Percentiles rank a stretch among this genome's conserved stretches.
phyloP scores from a whole-genome alignment of 768 basidiomycete species.

The Lactifluus pinguis region DNA sequence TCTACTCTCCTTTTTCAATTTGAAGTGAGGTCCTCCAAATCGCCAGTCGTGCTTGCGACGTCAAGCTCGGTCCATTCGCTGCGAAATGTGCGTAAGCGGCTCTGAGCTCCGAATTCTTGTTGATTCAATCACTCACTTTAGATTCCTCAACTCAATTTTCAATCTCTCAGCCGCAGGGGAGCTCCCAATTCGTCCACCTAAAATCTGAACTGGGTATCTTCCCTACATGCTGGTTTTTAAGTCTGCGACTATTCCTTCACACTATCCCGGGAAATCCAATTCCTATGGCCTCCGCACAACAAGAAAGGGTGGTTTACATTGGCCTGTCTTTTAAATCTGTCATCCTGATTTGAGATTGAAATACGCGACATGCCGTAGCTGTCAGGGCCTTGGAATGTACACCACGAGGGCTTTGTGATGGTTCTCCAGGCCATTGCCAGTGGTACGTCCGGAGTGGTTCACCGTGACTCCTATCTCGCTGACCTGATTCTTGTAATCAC shows the following conservation, averaged over 20 bases:
- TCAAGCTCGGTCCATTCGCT: not conserved
- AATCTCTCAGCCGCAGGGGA: not conserved
- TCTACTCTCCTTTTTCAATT: not conserved
- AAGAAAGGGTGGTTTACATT: constrained; percentile 33
- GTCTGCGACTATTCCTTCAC: constrained; percentile 27
- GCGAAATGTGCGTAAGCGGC: not conserved
- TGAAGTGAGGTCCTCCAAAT: not conserved
- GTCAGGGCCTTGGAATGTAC: not conserved
- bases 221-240: not conserved
- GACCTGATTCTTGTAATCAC: not conserved
- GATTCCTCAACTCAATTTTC: not conserved
- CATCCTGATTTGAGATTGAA: not conserved
- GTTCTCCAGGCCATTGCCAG: not conserved
- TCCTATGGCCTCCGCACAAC: constrained; percentile 33
- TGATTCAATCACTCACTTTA: not conserved
- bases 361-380: not conserved
- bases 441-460: not conserved
- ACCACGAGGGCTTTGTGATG: not conserved
- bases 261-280: constrained; percentile 30
- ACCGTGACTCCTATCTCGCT: not conserved
- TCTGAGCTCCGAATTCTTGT: not conserved
- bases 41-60: not conserved
- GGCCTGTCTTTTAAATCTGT: constrained; percentile 40
- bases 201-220: not conserved
- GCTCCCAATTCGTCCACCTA: not conserved